These are phyloP conservation scores for Gentiana macrophylla DNA, from an alignment of 257 asterid species.

Conservation along the genomic window DNA sequence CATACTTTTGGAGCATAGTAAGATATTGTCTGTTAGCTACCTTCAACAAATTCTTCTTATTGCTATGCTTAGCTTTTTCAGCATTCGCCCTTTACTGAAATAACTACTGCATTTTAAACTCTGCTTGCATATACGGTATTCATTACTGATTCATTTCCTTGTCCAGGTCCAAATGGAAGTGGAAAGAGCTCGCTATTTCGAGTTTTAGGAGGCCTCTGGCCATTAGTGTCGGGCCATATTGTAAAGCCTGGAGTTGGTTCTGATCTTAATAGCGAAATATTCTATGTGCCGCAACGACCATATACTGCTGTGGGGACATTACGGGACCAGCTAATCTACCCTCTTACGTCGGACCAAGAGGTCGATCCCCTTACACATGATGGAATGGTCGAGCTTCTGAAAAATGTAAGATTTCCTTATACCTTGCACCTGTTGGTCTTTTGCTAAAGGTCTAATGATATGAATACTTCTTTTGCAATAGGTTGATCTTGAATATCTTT, in stretches of 20 bases:
- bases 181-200: conserved; percentile 99
- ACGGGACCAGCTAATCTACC: conserved; percentile 97
- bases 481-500: conserved; percentile 98
- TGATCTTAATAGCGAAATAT: conserved; percentile 94
- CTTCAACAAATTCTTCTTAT: too few species aligned
- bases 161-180: conserved; percentile 97
- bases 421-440: not conserved
- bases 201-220: conserved; percentile 99
- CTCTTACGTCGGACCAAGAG: conserved; percentile 85
- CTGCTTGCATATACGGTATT: not conserved
- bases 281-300: conserved; percentile 98
- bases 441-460: not conserved
- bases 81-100: conserved; percentile 1
- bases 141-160: conserved; percentile 9
- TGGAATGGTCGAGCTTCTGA: conserved; percentile 88
- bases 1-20: too few species aligned
- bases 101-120: not conserved
- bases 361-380: conserved; percentile 58
- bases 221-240: conserved; percentile 86
- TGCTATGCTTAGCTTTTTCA: not conserved
- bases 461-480: conserved; percentile 13
- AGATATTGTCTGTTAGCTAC: too few species aligned
- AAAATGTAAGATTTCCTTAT: conserved; percentile 45
- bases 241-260: conserved; percentile 98
- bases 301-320: conserved; percentile 97